Conservation (phyloP, 2,329 filamentous ascomycete species). For the Colletotrichum aenigma region DNA sequence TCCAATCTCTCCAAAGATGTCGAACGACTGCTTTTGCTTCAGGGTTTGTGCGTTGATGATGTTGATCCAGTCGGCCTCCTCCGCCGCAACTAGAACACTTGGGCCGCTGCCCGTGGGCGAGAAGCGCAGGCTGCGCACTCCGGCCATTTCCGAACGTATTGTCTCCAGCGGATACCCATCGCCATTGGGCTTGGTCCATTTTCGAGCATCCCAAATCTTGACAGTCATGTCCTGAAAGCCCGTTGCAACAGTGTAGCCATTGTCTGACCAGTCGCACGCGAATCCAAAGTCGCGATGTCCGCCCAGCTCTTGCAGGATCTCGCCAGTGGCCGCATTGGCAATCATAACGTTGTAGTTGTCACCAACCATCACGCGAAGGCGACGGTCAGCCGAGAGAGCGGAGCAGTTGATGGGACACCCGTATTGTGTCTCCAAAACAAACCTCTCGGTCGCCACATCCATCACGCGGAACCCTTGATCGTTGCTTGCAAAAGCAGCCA, state of each 20-base stretch:
- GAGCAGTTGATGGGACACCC: slow-evolving; percentile 73
- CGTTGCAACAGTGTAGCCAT: slow-evolving; percentile 77
- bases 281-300: slow-evolving; percentile 77
- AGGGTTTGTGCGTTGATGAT: slow-evolving; percentile 73
- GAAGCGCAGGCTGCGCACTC: slow-evolving; percentile 72
- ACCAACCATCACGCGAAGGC: slow-evolving; percentile 75
- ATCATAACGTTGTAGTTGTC: slow-evolving; percentile 71
- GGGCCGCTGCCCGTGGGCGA: slow-evolving; percentile 73
- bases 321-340: slow-evolving; percentile 70
- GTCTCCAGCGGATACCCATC: slow-evolving; percentile 51
- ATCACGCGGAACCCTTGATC: slow-evolving; percentile 63
- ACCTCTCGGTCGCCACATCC: slow-evolving; percentile 62
- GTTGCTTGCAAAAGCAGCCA: slow-evolving; percentile 67
- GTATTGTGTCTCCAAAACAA: slow-evolving; percentile 59
- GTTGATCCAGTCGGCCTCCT: slow-evolving; percentile 76
- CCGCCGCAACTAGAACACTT: slow-evolving; percentile 71
- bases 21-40: slow-evolving; percentile 69
- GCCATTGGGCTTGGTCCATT: slow-evolving; percentile 63
- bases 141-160: slow-evolving; percentile 69
- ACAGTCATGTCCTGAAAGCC: slow-evolving; percentile 77
- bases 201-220: slow-evolving; percentile 78
- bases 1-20: slow-evolving; percentile 77
- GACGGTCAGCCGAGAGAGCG: slow-evolving; percentile 72
- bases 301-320: slow-evolving; percentile 58
- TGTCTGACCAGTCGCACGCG: slow-evolving; percentile 79